These are phyloP conservation scores for Vicia villosa DNA, from an alignment of 306 rosid species.

Conservation along the genomic window DNA sequence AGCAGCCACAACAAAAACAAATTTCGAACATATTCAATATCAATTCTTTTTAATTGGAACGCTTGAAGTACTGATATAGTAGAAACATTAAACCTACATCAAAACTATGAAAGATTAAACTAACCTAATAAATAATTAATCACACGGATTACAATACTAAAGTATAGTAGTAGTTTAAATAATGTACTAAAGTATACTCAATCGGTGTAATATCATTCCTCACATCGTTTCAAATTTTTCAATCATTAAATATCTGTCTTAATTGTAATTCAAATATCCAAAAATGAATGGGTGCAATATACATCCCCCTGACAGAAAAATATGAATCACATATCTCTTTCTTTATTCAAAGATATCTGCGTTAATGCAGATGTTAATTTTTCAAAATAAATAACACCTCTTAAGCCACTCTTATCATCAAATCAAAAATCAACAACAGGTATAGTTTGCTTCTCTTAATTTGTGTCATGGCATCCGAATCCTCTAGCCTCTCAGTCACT, in stretches of 20 bases:
- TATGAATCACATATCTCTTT: slow-evolving; percentile 43
- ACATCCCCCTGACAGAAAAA: slow-evolving; percentile 25
- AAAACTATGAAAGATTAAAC: too few species aligned
- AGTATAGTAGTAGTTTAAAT: not conserved
- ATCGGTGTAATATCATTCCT: not conserved
- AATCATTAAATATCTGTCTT: slow-evolving; percentile 38
- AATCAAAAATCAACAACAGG: not conserved
- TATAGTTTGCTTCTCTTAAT: not conserved
- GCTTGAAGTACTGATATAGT: too few species aligned
- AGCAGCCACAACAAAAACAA: too few species aligned
- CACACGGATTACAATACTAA: too few species aligned
- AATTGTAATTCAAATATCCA: too few species aligned
- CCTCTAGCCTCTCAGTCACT: slow-evolving; percentile 51
- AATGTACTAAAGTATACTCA: not conserved
- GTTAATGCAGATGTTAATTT: slow-evolving; percentile 38
- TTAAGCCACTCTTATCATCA: not conserved
- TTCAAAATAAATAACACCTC: slow-evolving; percentile 16
- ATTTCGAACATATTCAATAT: too few species aligned
- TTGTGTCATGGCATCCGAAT: slow-evolving; percentile 33
- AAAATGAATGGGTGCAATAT: too few species aligned
- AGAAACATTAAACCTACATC: too few species aligned
- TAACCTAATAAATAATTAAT: too few species aligned
- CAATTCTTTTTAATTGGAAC: too few species aligned
- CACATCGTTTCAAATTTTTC: not conserved
- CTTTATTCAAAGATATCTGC: slow-evolving; percentile 34